A percentile compares a stretch with the other conserved stretches of the same genome.
phyloP scores from a whole-genome alignment of 345 rosid genomes.

The Melaleuca alternifolia region DNA sequence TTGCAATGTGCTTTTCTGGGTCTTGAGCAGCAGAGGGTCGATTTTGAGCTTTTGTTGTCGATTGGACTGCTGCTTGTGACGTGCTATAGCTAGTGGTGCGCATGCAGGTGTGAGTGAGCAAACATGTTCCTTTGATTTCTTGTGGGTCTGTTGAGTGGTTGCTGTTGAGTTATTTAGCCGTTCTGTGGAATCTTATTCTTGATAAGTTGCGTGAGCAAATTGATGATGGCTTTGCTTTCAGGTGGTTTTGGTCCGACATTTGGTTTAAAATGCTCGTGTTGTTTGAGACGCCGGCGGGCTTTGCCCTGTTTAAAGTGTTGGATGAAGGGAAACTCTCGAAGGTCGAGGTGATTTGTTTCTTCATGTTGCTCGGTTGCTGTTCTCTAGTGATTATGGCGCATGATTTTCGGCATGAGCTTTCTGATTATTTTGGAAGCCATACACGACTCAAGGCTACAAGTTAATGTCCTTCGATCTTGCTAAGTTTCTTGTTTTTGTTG shows the following conservation, averaged over 20 bases:
- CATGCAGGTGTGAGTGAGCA: not conserved
- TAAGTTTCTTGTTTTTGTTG: not conserved
- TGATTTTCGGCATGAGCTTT: not conserved
- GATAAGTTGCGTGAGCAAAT: not conserved
- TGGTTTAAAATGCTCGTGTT: conserved; percentile 34
- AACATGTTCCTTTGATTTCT: not conserved
- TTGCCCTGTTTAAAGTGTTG: conserved; percentile 56
- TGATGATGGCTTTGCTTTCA: not conserved
- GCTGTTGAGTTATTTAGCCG: not conserved
- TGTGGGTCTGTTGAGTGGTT: not conserved
- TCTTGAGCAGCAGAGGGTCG: not conserved
- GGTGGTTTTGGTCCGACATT: not conserved
- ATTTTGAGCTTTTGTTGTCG: not conserved
- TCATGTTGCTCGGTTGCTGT: not conserved
- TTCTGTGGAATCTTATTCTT: not conserved
- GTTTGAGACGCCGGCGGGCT: conserved; percentile 73
- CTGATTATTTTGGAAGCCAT: not conserved
- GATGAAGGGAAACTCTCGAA: conserved; percentile 63
- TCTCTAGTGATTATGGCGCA: not conserved
- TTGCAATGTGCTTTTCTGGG: not conserved
- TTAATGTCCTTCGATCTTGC: not conserved
- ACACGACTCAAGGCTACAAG: not conserved
- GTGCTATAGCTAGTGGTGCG: not conserved
- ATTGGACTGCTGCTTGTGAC: not conserved
- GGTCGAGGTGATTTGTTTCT: conserved; percentile 40